phyloP scores from a whole-genome alignment of 805 yeast species.

The Metschnikowia borealis region DNA sequence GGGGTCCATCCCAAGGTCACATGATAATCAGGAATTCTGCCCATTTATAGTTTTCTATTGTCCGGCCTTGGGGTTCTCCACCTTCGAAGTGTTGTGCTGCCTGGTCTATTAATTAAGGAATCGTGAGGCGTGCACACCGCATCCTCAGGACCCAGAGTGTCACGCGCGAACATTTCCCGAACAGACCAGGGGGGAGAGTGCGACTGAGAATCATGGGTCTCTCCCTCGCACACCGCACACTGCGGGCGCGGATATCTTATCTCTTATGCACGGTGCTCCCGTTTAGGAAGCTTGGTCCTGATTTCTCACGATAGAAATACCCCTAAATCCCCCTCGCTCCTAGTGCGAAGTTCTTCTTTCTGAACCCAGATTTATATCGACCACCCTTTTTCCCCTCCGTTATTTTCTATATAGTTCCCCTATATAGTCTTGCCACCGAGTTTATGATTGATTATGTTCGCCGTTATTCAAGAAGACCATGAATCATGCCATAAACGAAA shows the following conservation, averaged over 20 bases:
- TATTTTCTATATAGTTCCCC: not conserved
- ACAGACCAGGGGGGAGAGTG: not conserved
- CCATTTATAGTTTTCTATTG: too few species aligned
- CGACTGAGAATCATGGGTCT: not conserved
- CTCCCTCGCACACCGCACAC: not conserved
- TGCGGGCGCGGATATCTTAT: not conserved
- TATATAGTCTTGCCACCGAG: slow-evolving; percentile 1
- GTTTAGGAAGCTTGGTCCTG: slow-evolving; percentile 4
- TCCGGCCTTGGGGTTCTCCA: not conserved
- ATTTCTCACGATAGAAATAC: not conserved
- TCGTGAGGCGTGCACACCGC: not conserved
- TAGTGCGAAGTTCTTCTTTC: not conserved
- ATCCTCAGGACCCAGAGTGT: not conserved
- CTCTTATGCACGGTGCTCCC: slow-evolving; percentile 2
- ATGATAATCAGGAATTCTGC: too few species aligned
- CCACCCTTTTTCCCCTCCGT: not conserved
- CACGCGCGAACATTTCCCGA: slow-evolving; percentile 1
- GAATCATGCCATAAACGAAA: slow-evolving; percentile 28
- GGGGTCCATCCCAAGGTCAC: too few species aligned
- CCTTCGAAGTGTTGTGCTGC: not conserved
- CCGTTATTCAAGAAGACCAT: slow-evolving; percentile 30
- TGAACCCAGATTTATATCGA: not conserved
- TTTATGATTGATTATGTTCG: slow-evolving; percentile 19
- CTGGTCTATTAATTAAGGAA: not conserved
- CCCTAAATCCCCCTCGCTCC: not conserved